phyloP scores from a whole-genome alignment of 2,329 filamentous ascomycete genomes.

The Bertia moriformis region DNA sequence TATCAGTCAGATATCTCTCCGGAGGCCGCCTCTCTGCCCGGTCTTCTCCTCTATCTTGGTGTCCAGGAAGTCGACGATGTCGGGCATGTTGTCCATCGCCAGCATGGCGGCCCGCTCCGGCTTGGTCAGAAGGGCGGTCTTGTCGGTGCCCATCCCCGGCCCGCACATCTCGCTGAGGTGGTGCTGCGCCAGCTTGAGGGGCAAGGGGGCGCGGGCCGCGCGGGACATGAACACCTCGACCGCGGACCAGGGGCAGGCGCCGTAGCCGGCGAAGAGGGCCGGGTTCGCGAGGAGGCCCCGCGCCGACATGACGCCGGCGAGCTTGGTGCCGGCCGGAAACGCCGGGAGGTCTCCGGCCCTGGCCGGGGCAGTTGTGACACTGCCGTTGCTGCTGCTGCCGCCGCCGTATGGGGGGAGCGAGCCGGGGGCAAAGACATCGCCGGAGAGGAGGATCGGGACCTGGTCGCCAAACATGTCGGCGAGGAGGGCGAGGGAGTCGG shows the following conservation, averaged over 20 bases:
- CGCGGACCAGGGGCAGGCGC: conserved; percentile 44
- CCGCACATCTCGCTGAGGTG: conserved; percentile 55
- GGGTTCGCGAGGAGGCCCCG: conserved; percentile 55
- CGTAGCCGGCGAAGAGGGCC: conserved; percentile 42
- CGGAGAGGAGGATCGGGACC: conserved; percentile 55
- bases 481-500: conserved; percentile 42
- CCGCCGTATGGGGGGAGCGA: conserved; percentile 22
- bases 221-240: conserved; percentile 48
- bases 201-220: conserved; percentile 39
- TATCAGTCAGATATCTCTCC: no score
- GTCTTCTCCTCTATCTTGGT: conserved; percentile 21
- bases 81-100: conserved; percentile 33
- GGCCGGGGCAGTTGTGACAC: background rate
- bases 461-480: conserved; percentile 32
- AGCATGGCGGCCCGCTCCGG: conserved; percentile 36
- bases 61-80: conserved; percentile 46
- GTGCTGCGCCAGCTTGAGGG: conserved; percentile 48
- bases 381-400: no score
- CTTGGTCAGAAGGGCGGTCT: conserved; percentile 35
- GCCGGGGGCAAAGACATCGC: conserved; percentile 48
- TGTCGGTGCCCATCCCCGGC: conserved; percentile 37
- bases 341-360: conserved; percentile 7
- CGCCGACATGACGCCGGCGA: conserved; percentile 56
- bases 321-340: conserved; percentile 21
- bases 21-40: conserved; percentile 6